Evolutionary conservation across 345 rosid species (phyloP).

Genomic region (Eucalyptus leucophloia): DNA sequence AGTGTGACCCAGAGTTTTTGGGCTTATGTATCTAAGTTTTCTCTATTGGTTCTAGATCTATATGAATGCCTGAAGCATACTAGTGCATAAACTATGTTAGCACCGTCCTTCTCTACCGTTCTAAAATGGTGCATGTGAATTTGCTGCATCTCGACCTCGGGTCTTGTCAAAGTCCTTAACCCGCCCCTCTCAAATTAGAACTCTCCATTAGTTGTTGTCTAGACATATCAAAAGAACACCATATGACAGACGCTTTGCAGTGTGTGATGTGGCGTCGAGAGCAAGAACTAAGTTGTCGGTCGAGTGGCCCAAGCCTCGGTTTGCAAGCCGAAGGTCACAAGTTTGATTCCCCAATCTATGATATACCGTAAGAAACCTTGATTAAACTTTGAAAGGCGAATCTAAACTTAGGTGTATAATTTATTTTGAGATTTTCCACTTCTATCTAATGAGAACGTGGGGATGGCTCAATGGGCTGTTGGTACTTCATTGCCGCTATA

Average conservation of each 20-base stretch:
- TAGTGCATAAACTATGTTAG: accelerated
- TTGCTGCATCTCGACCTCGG: not conserved
- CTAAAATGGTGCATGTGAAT: not conserved
- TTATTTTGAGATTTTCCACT: not conserved
- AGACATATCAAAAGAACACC: not conserved
- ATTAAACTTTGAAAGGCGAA: accelerated
- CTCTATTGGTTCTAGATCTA: not conserved
- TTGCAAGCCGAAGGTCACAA: not conserved
- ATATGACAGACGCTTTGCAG: not conserved
- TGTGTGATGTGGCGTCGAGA: not conserved
- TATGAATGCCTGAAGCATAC: not conserved
- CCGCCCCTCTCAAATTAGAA: not conserved
- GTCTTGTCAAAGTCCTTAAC: not conserved
- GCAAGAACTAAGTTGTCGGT: too few relatives aligned
- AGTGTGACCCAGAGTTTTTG: not conserved
- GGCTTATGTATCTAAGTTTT: not conserved
- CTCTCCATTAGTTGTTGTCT: not conserved
- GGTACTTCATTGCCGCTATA: not conserved
- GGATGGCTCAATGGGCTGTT: accelerated
- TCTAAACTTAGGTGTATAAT: not conserved
- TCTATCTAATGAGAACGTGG: not conserved
- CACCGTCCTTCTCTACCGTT: not conserved
- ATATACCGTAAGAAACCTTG: not conserved
- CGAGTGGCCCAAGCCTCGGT: too few relatives aligned
- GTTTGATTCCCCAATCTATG: not conserved